A percentile compares a stretch with the other conserved stretches of the same genome.
Evolutionary conservation across 1,139 yeast species (phyloP).

Genomic region (Hanseniaspora uvarum): DNA sequence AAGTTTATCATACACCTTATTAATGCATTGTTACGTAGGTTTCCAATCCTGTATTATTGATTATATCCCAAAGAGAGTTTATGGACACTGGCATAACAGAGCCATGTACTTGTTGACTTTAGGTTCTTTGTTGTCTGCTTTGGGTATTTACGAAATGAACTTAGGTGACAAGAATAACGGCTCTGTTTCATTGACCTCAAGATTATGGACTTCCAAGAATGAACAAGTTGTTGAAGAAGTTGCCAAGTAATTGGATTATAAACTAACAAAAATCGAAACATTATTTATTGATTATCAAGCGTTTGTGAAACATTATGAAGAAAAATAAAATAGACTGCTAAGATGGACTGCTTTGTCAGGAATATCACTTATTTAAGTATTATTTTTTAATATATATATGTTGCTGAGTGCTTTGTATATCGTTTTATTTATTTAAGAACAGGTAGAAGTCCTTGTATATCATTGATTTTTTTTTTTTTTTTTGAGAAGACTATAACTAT

Average conservation of each 20-base stretch:
- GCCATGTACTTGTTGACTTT: slow-evolving; percentile 54
- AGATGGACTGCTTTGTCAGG: background rate
- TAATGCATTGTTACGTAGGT: slow-evolving; percentile 61
- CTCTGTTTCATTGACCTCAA: slow-evolving; percentile 36
- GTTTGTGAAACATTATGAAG: too few species aligned
- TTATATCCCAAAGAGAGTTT: slow-evolving; percentile 64
- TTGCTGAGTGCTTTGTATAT: background rate
- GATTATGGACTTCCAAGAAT: slow-evolving; percentile 35
- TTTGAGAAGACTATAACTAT: background rate
- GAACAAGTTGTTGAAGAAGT: background rate
- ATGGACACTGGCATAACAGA: slow-evolving; percentile 53
- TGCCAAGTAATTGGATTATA: background rate
- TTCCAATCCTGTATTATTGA: slow-evolving; percentile 71
- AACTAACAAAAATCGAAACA: background rate
- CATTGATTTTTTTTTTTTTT: background rate
- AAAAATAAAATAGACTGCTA: too few species aligned
- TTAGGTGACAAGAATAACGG: slow-evolving; percentile 61
- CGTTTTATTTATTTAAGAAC: background rate
- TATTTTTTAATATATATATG: too few species aligned
- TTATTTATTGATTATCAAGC: background rate
- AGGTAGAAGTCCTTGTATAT: background rate
- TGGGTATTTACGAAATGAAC: slow-evolving; percentile 52
- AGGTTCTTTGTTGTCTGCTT: slow-evolving; percentile 53
- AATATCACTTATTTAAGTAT: too few species aligned
- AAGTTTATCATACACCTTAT: slow-evolving; percentile 43